Evolutionary conservation across 345 rosid species (phyloP).

Genomic region (Linum lewisii): DNA sequence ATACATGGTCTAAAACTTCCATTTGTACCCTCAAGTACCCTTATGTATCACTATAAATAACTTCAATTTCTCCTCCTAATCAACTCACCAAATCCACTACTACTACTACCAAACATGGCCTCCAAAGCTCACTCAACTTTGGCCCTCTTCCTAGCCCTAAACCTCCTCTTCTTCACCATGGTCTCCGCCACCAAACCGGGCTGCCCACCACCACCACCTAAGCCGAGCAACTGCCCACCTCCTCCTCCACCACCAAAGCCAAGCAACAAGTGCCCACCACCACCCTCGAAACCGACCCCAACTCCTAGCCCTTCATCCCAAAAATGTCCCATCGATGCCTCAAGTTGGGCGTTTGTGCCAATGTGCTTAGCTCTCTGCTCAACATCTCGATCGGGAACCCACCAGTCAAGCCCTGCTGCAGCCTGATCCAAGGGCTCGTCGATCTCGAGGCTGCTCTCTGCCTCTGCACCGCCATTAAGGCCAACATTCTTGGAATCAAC

Average conservation of each 20-base stretch:
- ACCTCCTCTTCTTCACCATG: not conserved
- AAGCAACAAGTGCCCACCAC: not conserved
- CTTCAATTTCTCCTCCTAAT: not conserved
- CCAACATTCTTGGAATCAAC: conserved; percentile 40
- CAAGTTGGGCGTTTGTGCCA: conserved; percentile 41
- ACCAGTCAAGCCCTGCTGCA: conserved; percentile 42
- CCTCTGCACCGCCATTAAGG: conserved; percentile 48
- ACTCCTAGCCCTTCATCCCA: not conserved
- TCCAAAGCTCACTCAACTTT: not conserved
- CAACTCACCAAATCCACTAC: not conserved
- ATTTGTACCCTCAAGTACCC: not conserved
- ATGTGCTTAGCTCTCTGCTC: conserved; percentile 35
- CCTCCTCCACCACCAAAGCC: not conserved
- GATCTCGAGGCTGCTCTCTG: conserved; percentile 48
- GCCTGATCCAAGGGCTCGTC: conserved; percentile 35
- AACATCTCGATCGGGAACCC: conserved; percentile 37
- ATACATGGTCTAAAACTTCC: not conserved
- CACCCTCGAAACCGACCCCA: not conserved
- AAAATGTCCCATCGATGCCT: conserved; percentile 43
- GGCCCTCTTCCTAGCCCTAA: not conserved
- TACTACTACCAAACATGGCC: not conserved
- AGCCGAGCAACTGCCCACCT: not conserved
- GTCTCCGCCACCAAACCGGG: not conserved
- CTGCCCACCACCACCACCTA: too few relatives aligned
- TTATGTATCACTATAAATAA: not conserved